Evolutionary conservation across 495 filamentous ascomycete species (phyloP).

Genomic region (Mytilinidion resinicola): DNA sequence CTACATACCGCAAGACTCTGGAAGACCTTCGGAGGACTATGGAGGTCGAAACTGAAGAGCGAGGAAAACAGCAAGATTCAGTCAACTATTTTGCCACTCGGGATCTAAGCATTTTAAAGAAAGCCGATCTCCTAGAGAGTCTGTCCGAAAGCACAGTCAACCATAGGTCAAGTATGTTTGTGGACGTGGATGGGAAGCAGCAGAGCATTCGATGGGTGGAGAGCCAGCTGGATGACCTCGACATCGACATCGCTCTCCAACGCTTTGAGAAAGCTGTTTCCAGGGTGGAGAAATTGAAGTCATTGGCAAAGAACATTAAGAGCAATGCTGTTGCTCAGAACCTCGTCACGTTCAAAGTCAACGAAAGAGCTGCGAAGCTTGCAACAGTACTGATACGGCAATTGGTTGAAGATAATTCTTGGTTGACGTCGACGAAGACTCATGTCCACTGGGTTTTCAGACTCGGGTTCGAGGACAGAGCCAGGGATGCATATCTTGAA

Average conservation of each 20-base stretch:
- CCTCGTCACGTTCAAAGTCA: slow-evolving; percentile 80
- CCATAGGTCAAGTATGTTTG: slow-evolving; percentile 65
- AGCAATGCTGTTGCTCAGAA: slow-evolving; percentile 80
- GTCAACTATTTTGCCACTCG: slow-evolving; percentile 74
- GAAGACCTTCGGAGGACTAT: slow-evolving; percentile 81
- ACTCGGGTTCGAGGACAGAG: slow-evolving; percentile 83
- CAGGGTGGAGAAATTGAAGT: slow-evolving; percentile 74
- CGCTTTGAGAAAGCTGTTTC: slow-evolving; percentile 77
- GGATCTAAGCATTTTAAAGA: slow-evolving; percentile 63
- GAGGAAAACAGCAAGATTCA: slow-evolving; percentile 67
- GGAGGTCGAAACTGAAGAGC: slow-evolving; percentile 75
- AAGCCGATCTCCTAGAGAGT: slow-evolving; percentile 61
- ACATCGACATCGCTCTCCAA: slow-evolving; percentile 91
- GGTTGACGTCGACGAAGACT: slow-evolving; percentile 59
- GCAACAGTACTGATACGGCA: slow-evolving; percentile 67
- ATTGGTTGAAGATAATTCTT: slow-evolving; percentile 65
- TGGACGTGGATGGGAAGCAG: slow-evolving; percentile 94
- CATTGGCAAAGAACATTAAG: slow-evolving; percentile 69
- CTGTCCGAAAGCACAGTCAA: slow-evolving; percentile 55
- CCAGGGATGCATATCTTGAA: slow-evolving; percentile 77
- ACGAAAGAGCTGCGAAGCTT: slow-evolving; percentile 75
- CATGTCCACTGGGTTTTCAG: slow-evolving; percentile 78
- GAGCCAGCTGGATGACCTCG: slow-evolving; percentile 88
- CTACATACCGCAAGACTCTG: slow-evolving; percentile 82
- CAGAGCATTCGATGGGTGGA: slow-evolving; percentile 95